A percentile compares a stretch with the other conserved stretches of the same genome.
Conservation (phyloP, 306 rosid genomes). For the Cajanus cajan region DNA sequence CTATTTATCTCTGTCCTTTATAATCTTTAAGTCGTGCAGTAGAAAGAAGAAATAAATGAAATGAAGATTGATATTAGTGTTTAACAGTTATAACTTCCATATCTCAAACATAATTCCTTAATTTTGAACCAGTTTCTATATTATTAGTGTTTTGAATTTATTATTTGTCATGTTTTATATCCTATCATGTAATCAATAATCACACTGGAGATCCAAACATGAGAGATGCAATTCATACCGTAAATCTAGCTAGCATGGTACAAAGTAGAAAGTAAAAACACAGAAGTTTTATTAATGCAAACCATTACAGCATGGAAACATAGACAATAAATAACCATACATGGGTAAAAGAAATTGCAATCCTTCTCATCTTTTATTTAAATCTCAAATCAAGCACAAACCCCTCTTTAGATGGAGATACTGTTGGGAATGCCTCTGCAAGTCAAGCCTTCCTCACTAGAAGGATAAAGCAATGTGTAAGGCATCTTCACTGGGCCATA, state of each 20-base stretch:
- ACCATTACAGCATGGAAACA: neutral
- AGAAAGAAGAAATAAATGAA: too few relatives aligned
- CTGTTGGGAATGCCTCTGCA: constrained; percentile 79
- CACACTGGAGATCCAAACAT: too few relatives aligned
- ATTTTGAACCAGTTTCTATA: too few relatives aligned
- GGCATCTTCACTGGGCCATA: constrained; percentile 67
- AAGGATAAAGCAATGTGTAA: constrained; percentile 73
- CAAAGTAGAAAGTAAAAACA: neutral
- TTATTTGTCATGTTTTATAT: too few relatives aligned
- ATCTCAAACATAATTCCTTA: too few relatives aligned
- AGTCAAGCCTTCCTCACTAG: constrained; percentile 63
- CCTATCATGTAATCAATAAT: too few relatives aligned
- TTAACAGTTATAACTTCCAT: too few relatives aligned
- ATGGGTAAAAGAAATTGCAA: neutral
- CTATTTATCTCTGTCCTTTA: too few relatives aligned
- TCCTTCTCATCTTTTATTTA: constrained; percentile 2
- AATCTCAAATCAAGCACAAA: neutral
- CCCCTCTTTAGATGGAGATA: constrained; percentile 42
- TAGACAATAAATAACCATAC: neutral
- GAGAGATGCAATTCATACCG: neutral
- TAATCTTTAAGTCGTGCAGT: too few relatives aligned
- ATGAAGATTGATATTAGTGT: too few relatives aligned
- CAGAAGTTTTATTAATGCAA: neutral
- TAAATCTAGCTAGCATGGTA: neutral
- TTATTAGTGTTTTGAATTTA: neutral